Conservation (phyloP, 2,329 filamentous ascomycete species). For the Juglanconis sp. region DNA sequence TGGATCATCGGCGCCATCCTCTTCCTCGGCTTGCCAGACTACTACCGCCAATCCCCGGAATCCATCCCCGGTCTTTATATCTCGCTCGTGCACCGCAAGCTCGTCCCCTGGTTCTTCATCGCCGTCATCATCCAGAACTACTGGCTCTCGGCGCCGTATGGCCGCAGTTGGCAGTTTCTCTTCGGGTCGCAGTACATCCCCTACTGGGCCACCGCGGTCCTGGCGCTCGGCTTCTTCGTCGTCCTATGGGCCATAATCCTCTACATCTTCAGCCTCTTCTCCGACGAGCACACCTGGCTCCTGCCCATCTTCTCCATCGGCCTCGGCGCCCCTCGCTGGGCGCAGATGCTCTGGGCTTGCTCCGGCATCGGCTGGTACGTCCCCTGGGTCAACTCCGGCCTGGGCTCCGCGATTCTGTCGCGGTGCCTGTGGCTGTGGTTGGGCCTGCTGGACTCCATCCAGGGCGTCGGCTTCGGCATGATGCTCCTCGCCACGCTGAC, state of each 20-base stretch:
- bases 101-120: slow-evolving; percentile 67
- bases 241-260: slow-evolving; percentile 54
- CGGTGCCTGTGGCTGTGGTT: slow-evolving; percentile 65
- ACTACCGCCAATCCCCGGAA: slow-evolving; percentile 63
- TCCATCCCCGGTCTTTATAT: slow-evolving; percentile 64
- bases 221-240: slow-evolving; percentile 54
- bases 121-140: slow-evolving; percentile 65
- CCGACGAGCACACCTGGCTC: slow-evolving; percentile 63
- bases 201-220: slow-evolving; percentile 53
- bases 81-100: slow-evolving; percentile 59
- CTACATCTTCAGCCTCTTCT: slow-evolving; percentile 50
- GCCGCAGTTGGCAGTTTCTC: slow-evolving; percentile 64
- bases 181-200: slow-evolving; percentile 56
- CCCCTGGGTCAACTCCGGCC: slow-evolving; percentile 56
- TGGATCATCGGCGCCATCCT: slow-evolving; percentile 55
- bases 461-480: slow-evolving; percentile 67
- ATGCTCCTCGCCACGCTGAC: slow-evolving; percentile 64
- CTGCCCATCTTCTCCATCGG: slow-evolving; percentile 66
- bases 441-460: slow-evolving; percentile 61
- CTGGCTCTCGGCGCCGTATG: slow-evolving; percentile 64
- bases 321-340: slow-evolving; percentile 63
- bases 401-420: slow-evolving; percentile 53
- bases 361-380: slow-evolving; percentile 59
- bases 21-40: slow-evolving; percentile 61
- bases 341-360: slow-evolving; percentile 65